These are phyloP conservation scores for Malus hybrid DNA, from an alignment of 331 rosid species.

Conservation along the genomic window DNA sequence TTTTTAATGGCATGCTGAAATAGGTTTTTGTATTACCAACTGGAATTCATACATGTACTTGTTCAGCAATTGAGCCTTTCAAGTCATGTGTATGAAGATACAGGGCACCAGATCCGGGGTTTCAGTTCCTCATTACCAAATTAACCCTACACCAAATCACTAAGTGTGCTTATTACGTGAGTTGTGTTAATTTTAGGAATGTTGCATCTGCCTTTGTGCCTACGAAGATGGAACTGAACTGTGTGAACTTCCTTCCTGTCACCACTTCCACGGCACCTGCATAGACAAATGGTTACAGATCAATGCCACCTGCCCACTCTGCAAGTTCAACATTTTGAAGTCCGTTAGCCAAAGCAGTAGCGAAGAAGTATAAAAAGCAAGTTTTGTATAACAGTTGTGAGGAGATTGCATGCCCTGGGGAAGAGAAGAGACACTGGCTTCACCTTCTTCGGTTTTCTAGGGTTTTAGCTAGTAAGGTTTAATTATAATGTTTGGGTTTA, in stretches of 20 bases:
- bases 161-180: slow-evolving; percentile 5
- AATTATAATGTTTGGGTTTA: no score
- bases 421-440: no score
- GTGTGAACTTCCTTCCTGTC: slow-evolving; percentile 78
- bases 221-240: slow-evolving; percentile 67
- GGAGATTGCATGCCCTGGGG: no score
- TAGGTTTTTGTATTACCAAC: not conserved
- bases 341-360: no score
- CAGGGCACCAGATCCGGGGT: no score
- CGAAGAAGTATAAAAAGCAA: no score
- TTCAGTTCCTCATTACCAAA: no score
- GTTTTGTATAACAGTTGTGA: no score
- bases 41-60: not conserved
- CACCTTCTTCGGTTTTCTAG: no score
- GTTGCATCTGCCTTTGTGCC: slow-evolving; percentile 63
- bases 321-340: no score
- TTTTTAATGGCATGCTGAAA: not conserved
- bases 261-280: slow-evolving; percentile 81
- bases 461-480: no score
- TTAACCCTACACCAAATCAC: no score
- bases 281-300: slow-evolving; percentile 78
- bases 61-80: not conserved
- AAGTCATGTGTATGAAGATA: not conserved
- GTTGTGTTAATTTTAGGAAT: slow-evolving; percentile 40
- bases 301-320: slow-evolving; percentile 15